Conservation (phyloP, 495 filamentous ascomycete species). For the Aspergillus carlsbadensis region DNA sequence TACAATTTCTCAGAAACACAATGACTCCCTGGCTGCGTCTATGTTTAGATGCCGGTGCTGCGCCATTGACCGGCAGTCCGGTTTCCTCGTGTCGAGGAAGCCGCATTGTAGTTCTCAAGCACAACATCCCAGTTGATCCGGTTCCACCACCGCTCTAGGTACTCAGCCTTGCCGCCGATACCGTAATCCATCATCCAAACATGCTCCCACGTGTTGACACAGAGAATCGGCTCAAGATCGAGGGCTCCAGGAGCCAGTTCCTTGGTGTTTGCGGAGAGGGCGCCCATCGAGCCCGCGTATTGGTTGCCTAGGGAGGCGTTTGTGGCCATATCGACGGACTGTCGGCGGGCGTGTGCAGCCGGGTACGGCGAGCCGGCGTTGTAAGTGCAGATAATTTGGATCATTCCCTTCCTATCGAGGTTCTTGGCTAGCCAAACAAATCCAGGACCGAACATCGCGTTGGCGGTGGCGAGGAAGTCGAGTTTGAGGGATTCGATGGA, state of each 20-base stretch:
- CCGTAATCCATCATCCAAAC: slow-evolving; percentile 86
- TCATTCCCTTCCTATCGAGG: slow-evolving; percentile 44
- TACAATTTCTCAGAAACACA: slow-evolving; percentile 28
- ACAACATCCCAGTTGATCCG: slow-evolving; percentile 82
- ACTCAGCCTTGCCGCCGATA: slow-evolving; percentile 73
- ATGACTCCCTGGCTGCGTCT: slow-evolving; percentile 5
- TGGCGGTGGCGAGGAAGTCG: slow-evolving; percentile 78
- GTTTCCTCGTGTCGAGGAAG: slow-evolving; percentile 24
- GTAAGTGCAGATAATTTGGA: slow-evolving; percentile 86
- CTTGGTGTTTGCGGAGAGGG: slow-evolving; percentile 40
- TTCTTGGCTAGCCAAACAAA: slow-evolving; percentile 90
- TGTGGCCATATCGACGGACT: slow-evolving; percentile 79
- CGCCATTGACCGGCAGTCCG: slow-evolving; percentile 21
- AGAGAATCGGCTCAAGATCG: slow-evolving; percentile 73
- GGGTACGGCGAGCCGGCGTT: slow-evolving; percentile 86
- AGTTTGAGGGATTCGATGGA: slow-evolving; percentile 75
- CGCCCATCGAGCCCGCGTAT: slow-evolving; percentile 52
- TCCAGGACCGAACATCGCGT: slow-evolving; percentile 92
- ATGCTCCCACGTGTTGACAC: slow-evolving; percentile 96
- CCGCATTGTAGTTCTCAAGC: slow-evolving; percentile 43
- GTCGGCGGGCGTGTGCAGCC: slow-evolving; percentile 76
- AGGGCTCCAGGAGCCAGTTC: slow-evolving; percentile 65
- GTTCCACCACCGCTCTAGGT: slow-evolving; percentile 81
- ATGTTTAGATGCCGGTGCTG: slow-evolving; percentile 33
- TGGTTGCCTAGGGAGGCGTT: slow-evolving; percentile 43